These are phyloP conservation scores for Linderniella brevidens DNA, from an alignment of 257 asterid genomes.

Conservation along the genomic window DNA sequence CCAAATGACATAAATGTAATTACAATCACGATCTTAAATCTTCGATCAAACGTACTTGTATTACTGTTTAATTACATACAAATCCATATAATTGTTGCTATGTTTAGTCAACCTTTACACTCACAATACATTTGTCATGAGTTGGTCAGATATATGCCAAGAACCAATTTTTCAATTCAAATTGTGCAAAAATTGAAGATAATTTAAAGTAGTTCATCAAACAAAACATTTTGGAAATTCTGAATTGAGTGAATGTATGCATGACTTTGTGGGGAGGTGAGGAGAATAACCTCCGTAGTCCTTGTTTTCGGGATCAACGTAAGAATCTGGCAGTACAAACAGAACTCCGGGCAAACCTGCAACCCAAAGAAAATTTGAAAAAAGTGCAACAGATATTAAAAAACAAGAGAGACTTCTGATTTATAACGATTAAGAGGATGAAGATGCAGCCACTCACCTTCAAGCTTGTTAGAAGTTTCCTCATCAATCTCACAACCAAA, in stretches of 20 bases:
- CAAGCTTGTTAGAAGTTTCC: slow-evolving; percentile 92
- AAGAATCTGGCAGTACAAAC: slow-evolving; percentile 95
- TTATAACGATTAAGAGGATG: too few species aligned
- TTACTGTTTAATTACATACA: neutral
- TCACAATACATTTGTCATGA: too few species aligned
- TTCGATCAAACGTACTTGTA: too few species aligned
- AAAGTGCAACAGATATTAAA: neutral
- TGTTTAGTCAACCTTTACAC: too few species aligned
- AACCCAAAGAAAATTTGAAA: neutral
- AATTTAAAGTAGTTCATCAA: too few species aligned
- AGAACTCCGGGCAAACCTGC: slow-evolving; percentile 92
- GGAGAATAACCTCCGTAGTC: slow-evolving; percentile 71
- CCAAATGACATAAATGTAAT: neutral
- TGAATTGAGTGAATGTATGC: too few species aligned
- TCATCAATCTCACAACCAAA: slow-evolving; percentile 96
- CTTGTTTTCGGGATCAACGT: slow-evolving; percentile 92
- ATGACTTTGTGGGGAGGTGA: neutral
- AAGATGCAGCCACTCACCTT: slow-evolving; percentile 32
- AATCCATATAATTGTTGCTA: too few species aligned
- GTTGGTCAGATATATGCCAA: too few species aligned
- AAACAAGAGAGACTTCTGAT: neutral
- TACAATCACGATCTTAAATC: too few species aligned
- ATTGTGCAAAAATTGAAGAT: too few species aligned
- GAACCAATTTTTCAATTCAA: too few species aligned
- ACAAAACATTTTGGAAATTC: too few species aligned